These are phyloP conservation scores for Papilionanthe hybrid DNA, from an alignment of 116 monocot species.

Conservation along the genomic window DNA sequence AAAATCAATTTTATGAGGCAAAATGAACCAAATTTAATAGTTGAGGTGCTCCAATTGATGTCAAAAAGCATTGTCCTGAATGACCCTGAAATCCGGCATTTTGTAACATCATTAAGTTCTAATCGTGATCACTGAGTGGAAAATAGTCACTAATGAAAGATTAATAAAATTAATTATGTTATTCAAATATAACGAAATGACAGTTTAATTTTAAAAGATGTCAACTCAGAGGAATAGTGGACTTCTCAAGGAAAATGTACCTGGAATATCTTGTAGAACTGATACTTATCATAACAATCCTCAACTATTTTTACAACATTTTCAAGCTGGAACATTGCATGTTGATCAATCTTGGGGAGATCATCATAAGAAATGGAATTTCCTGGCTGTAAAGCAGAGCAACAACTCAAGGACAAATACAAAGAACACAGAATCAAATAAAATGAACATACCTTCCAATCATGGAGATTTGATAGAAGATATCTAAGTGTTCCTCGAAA, in stretches of 20 bases:
- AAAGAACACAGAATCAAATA: slow-evolving; percentile 1
- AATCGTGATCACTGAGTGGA: neutral
- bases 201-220: neutral
- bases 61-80: too few relatives aligned
- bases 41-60: too few relatives aligned
- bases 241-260: slow-evolving; percentile 22
- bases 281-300: slow-evolving; percentile 79
- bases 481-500: slow-evolving; percentile 84
- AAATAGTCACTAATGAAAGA: neutral
- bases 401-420: neutral
- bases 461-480: slow-evolving; percentile 95
- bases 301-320: slow-evolving; percentile 60
- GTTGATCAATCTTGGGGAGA: slow-evolving; percentile 90
- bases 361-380: slow-evolving; percentile 56
- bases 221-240: neutral
- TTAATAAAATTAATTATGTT: neutral
- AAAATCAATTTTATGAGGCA: too few relatives aligned
- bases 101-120: neutral
- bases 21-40: too few relatives aligned
- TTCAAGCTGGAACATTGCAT: slow-evolving; percentile 92
- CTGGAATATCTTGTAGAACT: slow-evolving; percentile 97
- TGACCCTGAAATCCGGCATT: too few relatives aligned
- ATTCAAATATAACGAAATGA: neutral
- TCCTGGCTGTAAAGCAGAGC: slow-evolving; percentile 27
- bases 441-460: slow-evolving; percentile 80